A percentile compares a stretch with the other conserved stretches of the same genome.
Conservation (phyloP, 208 protist species). For the Crithidia expoeki region DNA sequence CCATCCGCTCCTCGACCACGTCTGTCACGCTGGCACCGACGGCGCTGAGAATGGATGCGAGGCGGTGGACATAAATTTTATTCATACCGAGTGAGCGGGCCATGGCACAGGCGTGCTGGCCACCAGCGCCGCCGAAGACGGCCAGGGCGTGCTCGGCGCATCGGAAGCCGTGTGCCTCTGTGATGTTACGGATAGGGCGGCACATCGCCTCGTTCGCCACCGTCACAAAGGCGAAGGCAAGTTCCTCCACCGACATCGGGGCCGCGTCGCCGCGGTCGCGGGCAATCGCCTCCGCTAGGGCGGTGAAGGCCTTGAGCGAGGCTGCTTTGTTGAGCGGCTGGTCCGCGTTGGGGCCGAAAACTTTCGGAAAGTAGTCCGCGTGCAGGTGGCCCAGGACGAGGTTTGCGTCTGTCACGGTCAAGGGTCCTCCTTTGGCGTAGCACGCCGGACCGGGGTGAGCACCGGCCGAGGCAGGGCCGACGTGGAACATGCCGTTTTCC, state of each 20-base stretch:
- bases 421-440: conserved; percentile 93
- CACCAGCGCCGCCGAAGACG: conserved; percentile 95
- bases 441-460: conserved; percentile 92
- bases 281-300: conserved; percentile 68
- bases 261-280: conserved; percentile 29
- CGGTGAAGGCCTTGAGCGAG: conserved; percentile 58
- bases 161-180: conserved; percentile 90
- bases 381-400: conserved; percentile 92
- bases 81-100: conserved; percentile 86
- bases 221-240: conserved; percentile 92
- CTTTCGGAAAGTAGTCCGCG: conserved; percentile 93
- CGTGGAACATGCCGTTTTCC: conserved; percentile 86
- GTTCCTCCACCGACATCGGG: conserved; percentile 65
- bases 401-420: conserved; percentile 96
- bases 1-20: conserved; percentile 89
- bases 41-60: conserved; percentile 91
- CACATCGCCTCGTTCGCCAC: conserved; percentile 97
- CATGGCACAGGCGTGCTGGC: conserved; percentile 95
- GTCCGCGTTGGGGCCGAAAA: conserved; percentile 90
- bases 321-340: conserved; percentile 66
- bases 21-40: conserved; percentile 94
- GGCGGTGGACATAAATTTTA: conserved; percentile 70
- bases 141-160: conserved; percentile 83
- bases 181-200: conserved; percentile 93
- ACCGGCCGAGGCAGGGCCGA: conserved; percentile 94